Conservation (phyloP, 2,329 filamentous ascomycete species). For the Fusarium phyllophilum region DNA sequence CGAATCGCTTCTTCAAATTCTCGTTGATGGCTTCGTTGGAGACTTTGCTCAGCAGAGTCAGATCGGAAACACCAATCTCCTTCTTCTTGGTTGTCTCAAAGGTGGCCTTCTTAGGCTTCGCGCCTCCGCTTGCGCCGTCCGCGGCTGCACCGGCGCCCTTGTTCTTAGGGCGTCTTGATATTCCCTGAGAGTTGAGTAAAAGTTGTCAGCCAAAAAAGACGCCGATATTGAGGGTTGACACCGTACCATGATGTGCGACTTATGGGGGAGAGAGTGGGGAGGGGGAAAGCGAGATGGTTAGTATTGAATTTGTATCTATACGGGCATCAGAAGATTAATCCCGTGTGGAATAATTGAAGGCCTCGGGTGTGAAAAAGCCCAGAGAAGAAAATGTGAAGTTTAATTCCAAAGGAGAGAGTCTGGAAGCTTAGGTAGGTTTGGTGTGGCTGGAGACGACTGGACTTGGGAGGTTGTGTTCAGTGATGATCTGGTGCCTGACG, state of each 20-base stretch:
- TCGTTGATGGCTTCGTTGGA: constrained; percentile 99
- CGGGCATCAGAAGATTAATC: constrained; percentile 41
- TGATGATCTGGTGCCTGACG: constrained; percentile 49
- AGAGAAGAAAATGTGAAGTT: constrained; percentile 38
- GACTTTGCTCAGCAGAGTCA: constrained; percentile 97
- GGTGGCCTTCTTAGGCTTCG: constrained; percentile 91
- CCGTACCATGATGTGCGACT: constrained; percentile 49
- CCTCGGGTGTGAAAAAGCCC: constrained; percentile 16
- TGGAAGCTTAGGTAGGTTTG: constrained; percentile 38
- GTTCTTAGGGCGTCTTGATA: constrained; percentile 55
- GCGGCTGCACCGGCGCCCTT: constrained; percentile 53
- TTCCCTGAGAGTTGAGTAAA: constrained; percentile 45
- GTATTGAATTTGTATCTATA: constrained; percentile 32
- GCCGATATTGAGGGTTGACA: constrained; percentile 17
- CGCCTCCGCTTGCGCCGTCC: constrained; percentile 51
- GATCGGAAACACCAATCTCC: constrained; percentile 97
- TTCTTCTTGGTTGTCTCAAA: constrained; percentile 99
- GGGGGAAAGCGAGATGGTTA: constrained; percentile 28
- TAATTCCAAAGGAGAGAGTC: constrained; percentile 32
- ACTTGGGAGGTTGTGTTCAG: constrained; percentile 35
- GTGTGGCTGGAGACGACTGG: constrained; percentile 44
- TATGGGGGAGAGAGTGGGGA: constrained; percentile 25
- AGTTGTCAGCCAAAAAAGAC: constrained; percentile 26
- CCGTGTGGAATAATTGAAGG: constrained; percentile 11
- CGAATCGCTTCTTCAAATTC: constrained; percentile 97